Percentiles rank a stretch among this genome's conserved stretches.
These are phyloP conservation scores for Pestalotiopsis sp. DNA, from an alignment of 2,329 filamentous ascomycete species.

Conservation along the genomic window DNA sequence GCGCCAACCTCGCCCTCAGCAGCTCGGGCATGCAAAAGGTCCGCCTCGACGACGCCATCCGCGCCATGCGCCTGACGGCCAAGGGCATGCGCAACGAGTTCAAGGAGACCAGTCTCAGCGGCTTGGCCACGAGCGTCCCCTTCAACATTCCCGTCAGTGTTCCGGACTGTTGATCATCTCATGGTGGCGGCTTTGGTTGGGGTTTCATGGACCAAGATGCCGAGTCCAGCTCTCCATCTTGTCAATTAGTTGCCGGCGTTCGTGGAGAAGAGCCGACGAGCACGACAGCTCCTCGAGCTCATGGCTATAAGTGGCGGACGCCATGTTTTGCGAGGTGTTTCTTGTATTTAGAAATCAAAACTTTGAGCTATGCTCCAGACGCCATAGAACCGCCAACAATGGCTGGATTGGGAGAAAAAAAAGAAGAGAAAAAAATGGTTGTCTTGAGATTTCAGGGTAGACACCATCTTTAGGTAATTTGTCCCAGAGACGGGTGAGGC, in stretches of 20 bases:
- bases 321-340: background rate
- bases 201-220: too few relatives aligned
- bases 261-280: too few relatives aligned
- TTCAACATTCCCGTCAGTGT: constrained; percentile 54
- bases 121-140: constrained; percentile 52
- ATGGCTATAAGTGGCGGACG: background rate
- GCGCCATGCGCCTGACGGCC: constrained; percentile 52
- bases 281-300: background rate
- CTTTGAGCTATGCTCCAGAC: background rate
- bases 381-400: background rate
- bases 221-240: background rate
- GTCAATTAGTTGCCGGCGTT: too few relatives aligned
- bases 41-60: constrained; percentile 51
- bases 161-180: constrained; percentile 44
- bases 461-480: background rate
- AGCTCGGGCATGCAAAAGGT: constrained; percentile 50
- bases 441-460: background rate
- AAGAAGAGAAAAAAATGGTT: too few relatives aligned
- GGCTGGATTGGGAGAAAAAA: background rate
- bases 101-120: constrained; percentile 54
- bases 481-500: too few relatives aligned
- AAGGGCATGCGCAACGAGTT: constrained; percentile 56
- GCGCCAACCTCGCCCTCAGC: constrained; percentile 51
- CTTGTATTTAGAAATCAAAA: background rate
- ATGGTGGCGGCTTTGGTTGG: background rate